A percentile compares a stretch with the other conserved stretches of the same genome.
These are phyloP conservation scores for Allodekkera sacchari DNA, from an alignment of 805 yeast genomes.

Conservation along the genomic window DNA sequence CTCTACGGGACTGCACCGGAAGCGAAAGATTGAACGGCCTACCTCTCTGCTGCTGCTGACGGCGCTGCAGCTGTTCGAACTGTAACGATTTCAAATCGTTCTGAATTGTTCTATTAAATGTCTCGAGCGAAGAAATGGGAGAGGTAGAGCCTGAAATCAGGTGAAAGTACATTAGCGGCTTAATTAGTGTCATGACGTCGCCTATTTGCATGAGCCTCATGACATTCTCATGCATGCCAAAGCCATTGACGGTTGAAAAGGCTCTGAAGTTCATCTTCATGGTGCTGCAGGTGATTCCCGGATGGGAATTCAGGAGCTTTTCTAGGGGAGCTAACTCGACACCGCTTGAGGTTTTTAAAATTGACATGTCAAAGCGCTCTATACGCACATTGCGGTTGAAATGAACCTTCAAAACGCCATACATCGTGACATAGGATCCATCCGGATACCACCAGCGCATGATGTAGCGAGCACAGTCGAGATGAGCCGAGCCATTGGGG, in stretches of 20 bases:
- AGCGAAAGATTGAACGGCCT: slow-evolving; percentile 1
- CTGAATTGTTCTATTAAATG: slow-evolving; percentile 29
- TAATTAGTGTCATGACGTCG: slow-evolving; percentile 68
- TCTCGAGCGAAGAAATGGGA: slow-evolving; percentile 45
- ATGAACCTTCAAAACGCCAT: slow-evolving; percentile 53
- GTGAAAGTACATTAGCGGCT: slow-evolving; percentile 45
- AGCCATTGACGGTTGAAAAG: slow-evolving; percentile 38
- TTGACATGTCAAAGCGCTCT: slow-evolving; percentile 63
- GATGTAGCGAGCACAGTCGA: slow-evolving; percentile 44
- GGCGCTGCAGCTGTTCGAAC: slow-evolving; percentile 10
- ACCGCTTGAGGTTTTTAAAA: slow-evolving; percentile 37
- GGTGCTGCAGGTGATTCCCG: not conserved
- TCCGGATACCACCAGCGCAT: slow-evolving; percentile 50
- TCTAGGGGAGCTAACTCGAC: slow-evolving; percentile 39
- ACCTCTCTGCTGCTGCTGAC: slow-evolving; percentile 10
- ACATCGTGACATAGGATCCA: slow-evolving; percentile 59
- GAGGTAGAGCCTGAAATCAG: slow-evolving; percentile 40
- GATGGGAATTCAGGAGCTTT: slow-evolving; percentile 19
- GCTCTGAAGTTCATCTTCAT: slow-evolving; percentile 20
- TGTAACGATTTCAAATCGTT: slow-evolving; percentile 12
- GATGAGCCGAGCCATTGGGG: slow-evolving; percentile 42
- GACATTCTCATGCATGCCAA: slow-evolving; percentile 58
- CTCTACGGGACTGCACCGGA: too few relatives aligned
- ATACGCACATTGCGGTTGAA: slow-evolving; percentile 56
- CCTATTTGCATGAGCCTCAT: slow-evolving; percentile 68